phyloP scores from a whole-genome alignment of 768 basidiomycete genomes.

The Trametes gibbosa region DNA sequence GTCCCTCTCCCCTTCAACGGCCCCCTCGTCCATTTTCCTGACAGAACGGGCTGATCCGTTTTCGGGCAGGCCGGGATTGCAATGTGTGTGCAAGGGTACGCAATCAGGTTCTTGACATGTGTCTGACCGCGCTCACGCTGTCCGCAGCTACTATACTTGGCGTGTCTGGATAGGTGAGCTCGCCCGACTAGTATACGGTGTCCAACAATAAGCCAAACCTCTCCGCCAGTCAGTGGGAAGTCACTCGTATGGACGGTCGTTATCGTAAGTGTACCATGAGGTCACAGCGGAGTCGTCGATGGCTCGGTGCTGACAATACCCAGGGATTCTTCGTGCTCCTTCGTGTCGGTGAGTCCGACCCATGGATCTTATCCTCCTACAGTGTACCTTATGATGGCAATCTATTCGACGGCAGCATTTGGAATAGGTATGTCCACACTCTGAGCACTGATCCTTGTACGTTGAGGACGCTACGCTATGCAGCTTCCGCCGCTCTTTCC shows the following conservation, averaged over 20 bases:
- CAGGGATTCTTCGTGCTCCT: constrained; percentile 6
- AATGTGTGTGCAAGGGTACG: constrained; percentile 14
- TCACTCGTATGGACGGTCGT: background rate
- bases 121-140: background rate
- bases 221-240: constrained; percentile 3
- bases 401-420: background rate
- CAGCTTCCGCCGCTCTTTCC: constrained; percentile 9
- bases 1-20: background rate
- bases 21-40: background rate
- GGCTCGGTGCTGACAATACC: background rate
- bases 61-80: constrained; percentile 4
- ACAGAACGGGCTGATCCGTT: background rate
- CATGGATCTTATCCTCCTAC: too few species aligned
- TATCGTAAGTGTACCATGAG: background rate
- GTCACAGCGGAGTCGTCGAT: background rate
- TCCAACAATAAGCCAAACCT: background rate
- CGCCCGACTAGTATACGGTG: too few species aligned
- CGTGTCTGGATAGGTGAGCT: constrained; percentile 11
- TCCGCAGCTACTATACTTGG: constrained; percentile 15
- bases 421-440: constrained; percentile 1
- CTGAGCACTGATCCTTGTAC: background rate
- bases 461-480: too few species aligned
- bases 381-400: too few species aligned
- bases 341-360: constrained; percentile 6
- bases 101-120: background rate